Evolutionary conservation across 2,329 filamentous ascomycete genomes (phyloP).

Genomic region (Fusarium kyushuense): DNA sequence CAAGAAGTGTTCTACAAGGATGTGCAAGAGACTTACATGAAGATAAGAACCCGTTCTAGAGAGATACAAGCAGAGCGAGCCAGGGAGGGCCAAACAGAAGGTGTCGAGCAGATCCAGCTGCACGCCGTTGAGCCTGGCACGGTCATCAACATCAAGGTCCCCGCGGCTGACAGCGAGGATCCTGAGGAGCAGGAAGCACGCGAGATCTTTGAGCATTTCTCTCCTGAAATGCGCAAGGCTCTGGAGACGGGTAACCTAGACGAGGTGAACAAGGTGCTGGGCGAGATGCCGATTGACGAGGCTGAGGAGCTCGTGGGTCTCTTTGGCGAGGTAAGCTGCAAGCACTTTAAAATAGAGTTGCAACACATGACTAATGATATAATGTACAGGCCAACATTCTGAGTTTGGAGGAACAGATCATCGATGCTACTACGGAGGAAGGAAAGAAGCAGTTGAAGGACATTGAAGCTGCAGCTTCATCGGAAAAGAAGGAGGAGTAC

Average conservation of each 20-base stretch:
- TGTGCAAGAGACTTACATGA: conserved; percentile 86
- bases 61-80: conserved; percentile 73
- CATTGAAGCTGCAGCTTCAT: conserved; percentile 68
- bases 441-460: conserved; percentile 82
- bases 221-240: conserved; percentile 82
- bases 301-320: conserved; percentile 87
- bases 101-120: conserved; percentile 95
- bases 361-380: conserved; percentile 37
- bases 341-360: not conserved
- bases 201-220: conserved; percentile 85
- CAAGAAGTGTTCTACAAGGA: conserved; percentile 93
- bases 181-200: conserved; percentile 73
- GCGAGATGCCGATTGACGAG: conserved; percentile 88
- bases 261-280: conserved; percentile 68
- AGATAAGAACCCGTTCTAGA: conserved; percentile 80
- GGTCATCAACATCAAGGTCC: conserved; percentile 88
- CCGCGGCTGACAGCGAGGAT: conserved; percentile 75
- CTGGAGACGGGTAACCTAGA: conserved; percentile 91
- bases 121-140: conserved; percentile 96
- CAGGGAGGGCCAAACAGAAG: conserved; percentile 67
- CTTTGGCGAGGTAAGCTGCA: conserved; percentile 72
- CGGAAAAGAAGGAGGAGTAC: conserved; percentile 45
- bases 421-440: conserved; percentile 92
- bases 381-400: conserved; percentile 78
- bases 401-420: conserved; percentile 91